phyloP scores from a whole-genome alignment of 352 stramenopile species.

The Pythium plurisporium region DNA sequence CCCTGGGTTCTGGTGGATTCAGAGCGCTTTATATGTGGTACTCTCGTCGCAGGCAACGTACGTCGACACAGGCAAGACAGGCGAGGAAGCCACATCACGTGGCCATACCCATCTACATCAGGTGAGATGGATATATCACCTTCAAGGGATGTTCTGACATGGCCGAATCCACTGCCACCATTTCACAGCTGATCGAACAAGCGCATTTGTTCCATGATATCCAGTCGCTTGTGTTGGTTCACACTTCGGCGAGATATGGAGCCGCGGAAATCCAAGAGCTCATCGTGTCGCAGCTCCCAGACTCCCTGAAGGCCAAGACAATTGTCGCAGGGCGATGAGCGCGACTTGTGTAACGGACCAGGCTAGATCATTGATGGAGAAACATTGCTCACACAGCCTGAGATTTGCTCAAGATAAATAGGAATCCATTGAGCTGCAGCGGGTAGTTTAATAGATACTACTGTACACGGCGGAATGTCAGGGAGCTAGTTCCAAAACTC shows the following conservation, averaged over 20 bases:
- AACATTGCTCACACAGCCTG: too few relatives aligned
- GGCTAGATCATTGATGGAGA: neutral
- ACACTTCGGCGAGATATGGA: slow-evolving; percentile 70
- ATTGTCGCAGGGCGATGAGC: slow-evolving; percentile 16
- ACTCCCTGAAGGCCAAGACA: slow-evolving; percentile 41
- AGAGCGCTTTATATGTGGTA: neutral
- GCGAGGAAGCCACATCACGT: slow-evolving; percentile 36
- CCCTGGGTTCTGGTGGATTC: neutral
- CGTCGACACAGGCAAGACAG: slow-evolving; percentile 41
- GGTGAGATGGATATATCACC: slow-evolving; percentile 24
- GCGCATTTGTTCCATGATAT: slow-evolving; percentile 41
- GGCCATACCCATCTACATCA: slow-evolving; percentile 78
- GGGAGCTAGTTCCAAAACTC: slow-evolving; percentile 78
- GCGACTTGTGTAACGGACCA: too few relatives aligned
- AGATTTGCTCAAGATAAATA: neutral
- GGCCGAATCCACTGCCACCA: neutral
- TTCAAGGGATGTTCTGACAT: neutral
- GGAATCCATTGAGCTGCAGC: neutral
- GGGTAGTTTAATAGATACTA: slow-evolving; percentile 8
- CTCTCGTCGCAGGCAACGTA: slow-evolving; percentile 53
- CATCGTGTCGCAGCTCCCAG: slow-evolving; percentile 29
- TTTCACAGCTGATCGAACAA: slow-evolving; percentile 38
- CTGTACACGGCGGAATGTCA: slow-evolving; percentile 3
- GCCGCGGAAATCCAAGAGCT: slow-evolving; percentile 28
- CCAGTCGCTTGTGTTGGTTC: slow-evolving; percentile 55